Conservation (phyloP, 768 basidiomycete species). For the Infundibulicybe gibba region DNA sequence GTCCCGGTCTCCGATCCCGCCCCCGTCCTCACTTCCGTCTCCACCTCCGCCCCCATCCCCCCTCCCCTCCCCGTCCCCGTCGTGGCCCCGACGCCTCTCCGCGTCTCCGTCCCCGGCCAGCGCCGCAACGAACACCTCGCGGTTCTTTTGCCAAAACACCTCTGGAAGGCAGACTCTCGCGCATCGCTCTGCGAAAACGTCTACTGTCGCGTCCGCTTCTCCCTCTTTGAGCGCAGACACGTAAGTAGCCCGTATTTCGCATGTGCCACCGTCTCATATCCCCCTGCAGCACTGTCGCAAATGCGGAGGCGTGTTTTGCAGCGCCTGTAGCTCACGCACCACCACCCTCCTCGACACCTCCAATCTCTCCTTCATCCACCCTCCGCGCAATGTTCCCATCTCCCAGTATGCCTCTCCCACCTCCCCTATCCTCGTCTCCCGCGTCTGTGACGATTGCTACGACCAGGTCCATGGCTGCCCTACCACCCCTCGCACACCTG, state of each 20-base stretch:
- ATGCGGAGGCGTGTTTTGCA: constrained; percentile 78
- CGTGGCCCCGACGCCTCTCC: constrained; percentile 2
- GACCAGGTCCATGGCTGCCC: constrained; percentile 66
- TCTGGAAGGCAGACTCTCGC: constrained; percentile 78
- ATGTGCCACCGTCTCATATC: constrained; percentile 13
- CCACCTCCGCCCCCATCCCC: constrained; percentile 1
- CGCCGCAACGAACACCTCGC: constrained; percentile 73
- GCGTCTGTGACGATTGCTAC: constrained; percentile 77
- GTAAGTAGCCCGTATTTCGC: constrained; percentile 34
- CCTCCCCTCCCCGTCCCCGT: background rate
- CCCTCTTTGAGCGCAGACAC: constrained; percentile 71
- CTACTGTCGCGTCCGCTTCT: constrained; percentile 61
- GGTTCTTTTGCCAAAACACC: constrained; percentile 60
- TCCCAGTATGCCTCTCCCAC: constrained; percentile 50
- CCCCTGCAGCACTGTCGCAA: constrained; percentile 71
- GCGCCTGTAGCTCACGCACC: constrained; percentile 51
- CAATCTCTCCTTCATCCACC: constrained; percentile 63
- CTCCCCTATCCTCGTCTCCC: constrained; percentile 52
- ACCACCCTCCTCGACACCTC: constrained; percentile 74
- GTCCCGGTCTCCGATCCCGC: background rate
- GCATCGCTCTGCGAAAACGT: constrained; percentile 71
- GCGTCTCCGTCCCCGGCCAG: constrained; percentile 21
- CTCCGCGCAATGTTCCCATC: constrained; percentile 66
- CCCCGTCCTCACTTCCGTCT: constrained; percentile 11
- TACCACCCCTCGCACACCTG: constrained; percentile 39